A percentile compares a stretch with the other conserved stretches of the same genome.
phyloP scores from a whole-genome alignment of 345 rosid genomes.

The Pelargonium nanum region DNA sequence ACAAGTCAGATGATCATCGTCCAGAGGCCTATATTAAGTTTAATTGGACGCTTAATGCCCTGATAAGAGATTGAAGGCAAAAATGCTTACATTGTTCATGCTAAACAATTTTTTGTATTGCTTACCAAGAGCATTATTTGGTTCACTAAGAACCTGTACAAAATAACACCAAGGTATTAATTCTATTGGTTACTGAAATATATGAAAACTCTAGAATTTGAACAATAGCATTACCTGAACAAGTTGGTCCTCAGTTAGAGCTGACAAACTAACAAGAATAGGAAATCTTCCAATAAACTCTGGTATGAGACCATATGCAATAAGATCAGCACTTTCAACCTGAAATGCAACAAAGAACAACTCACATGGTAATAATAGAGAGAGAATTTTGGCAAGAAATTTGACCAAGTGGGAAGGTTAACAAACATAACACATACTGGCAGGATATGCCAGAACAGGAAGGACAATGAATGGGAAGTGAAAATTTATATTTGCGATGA shows the following conservation, averaged over 20 bases:
- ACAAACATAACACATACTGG: not conserved
- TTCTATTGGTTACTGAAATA: not conserved
- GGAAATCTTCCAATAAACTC: constrained; percentile 97
- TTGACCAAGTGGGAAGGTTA: not conserved
- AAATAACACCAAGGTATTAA: constrained; percentile 1
- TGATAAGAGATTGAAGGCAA: not conserved
- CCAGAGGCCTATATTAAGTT: constrained; percentile 6
- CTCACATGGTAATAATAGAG: constrained; percentile 2
- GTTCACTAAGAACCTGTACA: constrained; percentile 71
- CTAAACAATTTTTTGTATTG: constrained; percentile 88
- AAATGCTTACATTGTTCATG: constrained; percentile 66
- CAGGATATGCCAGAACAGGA: not conserved
- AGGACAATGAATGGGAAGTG: not conserved
- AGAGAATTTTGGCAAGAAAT: constrained; percentile 7
- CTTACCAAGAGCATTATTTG: constrained; percentile 87
- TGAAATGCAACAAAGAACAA: constrained; percentile 22
- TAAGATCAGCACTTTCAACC: constrained; percentile 90
- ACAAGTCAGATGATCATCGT: constrained; percentile 1
- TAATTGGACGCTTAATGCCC: not conserved
- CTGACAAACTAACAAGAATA: constrained; percentile 76
- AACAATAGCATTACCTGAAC: constrained; percentile 39
- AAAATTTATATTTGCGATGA: too few relatives aligned
- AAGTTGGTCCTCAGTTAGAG: constrained; percentile 88
- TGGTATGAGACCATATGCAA: constrained; percentile 94
- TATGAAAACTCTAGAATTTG: not conserved